Evolutionary conservation across 1,284 basidiomycete species (phyloP), one percentile per base, ranked within the genome.

Genomic region (Rhodotorula sp.): DNA sequence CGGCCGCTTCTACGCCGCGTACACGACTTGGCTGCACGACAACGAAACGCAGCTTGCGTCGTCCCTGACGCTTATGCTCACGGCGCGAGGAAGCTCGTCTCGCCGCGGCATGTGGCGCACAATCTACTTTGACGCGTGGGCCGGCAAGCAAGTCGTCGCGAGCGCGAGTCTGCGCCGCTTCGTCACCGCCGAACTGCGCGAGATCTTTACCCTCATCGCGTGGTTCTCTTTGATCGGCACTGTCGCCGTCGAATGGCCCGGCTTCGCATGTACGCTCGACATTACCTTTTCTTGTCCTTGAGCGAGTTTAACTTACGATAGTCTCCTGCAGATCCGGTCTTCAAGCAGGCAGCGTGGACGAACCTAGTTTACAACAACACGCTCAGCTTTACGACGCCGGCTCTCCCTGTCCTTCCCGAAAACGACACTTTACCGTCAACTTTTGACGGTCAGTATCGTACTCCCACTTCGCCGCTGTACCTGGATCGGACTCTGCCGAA

Each of bases 201-300:
- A 99, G 80, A 87, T 99, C 69, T 86, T 97, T 63, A 90, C 92
- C 78, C 93, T 95, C 78, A 90, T 93, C 0, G 94, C 97, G 77
- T 98, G 83, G 76, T 82, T 83, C 69, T 82, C 83, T 7, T 86
- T 88, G 60, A 83, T 98, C 30, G 88, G 88, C 37, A 95, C 96
- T 91, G 87, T 97, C 62, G 91, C 93, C 42, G 93, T 98, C 42
- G 85, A 91, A 78, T 99, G 95, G 95, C 95, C 95, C 1, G 83
- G 85, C 20, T 98, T 95, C 81, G 86, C 90, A 69, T 98, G 93
- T 91, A 79, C 78, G 88, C 85, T 2, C n/a, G 18, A 10, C 8
- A 12, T 6, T 53, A 6, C 30, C 3, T 46, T 10, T 10, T 14
- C 24, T n/a, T n/a, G n/a, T n/a, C n/a, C 29, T 29, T 12, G 29